A percentile compares a stretch with the other conserved stretches of the same genome.
Evolutionary conservation across 2,329 filamentous ascomycete genomes (phyloP).

Genomic region (Aspergillus sp.): DNA sequence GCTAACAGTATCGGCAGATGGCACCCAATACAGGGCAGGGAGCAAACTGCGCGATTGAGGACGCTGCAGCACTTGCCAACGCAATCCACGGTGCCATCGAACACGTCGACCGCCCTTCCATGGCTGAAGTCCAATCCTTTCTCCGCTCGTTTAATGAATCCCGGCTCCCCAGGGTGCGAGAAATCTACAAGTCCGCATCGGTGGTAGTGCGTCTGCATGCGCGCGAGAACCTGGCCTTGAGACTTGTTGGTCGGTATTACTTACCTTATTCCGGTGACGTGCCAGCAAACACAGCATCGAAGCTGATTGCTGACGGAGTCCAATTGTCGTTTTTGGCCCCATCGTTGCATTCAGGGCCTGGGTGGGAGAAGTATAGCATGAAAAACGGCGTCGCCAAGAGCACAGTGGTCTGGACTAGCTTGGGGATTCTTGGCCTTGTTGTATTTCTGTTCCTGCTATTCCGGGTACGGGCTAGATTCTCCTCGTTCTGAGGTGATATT

Average conservation of each 20-base stretch:
- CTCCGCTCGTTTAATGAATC: slow-evolving; percentile 6
- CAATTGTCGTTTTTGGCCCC: slow-evolving; percentile 3
- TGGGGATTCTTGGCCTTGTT: not conserved
- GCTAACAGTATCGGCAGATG: slow-evolving; percentile 19
- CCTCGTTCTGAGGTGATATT: no score
- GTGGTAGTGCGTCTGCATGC: slow-evolving; percentile 14
- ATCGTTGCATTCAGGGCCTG: not conserved
- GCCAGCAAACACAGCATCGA: slow-evolving; percentile 15
- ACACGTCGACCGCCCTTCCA: not conserved
- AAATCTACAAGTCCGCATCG: slow-evolving; percentile 9
- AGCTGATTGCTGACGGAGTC: slow-evolving; percentile 12
- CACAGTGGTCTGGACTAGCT: no score
- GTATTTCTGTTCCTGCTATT: no score
- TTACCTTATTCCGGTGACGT: slow-evolving; percentile 13
- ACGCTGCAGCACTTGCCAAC: slow-evolving; percentile 25
- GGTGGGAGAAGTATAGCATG: not conserved
- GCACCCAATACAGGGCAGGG: slow-evolving; percentile 38
- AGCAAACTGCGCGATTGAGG: slow-evolving; percentile 41
- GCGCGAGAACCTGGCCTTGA: slow-evolving; percentile 13
- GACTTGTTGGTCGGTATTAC: slow-evolving; percentile 16
- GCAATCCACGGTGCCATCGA: not conserved
- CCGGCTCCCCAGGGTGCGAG: slow-evolving; percentile 8
- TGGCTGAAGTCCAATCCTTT: not conserved
- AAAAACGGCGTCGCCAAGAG: no score
- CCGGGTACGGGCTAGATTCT: no score